phyloP scores from a whole-genome alignment of 2,329 filamentous ascomycete genomes.

The Claviceps sp. region DNA sequence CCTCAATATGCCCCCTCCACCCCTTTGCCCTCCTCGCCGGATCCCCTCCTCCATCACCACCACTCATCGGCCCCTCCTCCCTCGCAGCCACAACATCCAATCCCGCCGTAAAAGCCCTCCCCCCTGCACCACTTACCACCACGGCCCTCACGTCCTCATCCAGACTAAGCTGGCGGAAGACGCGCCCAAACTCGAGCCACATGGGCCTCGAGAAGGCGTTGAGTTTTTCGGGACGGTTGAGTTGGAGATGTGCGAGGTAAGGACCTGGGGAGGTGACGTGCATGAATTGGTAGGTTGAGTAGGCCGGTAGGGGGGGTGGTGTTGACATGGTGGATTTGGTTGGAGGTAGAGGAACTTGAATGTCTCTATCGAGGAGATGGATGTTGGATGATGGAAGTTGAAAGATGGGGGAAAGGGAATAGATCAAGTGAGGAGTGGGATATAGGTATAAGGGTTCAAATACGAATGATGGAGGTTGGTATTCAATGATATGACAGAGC shows the following conservation, averaged over 20 bases:
- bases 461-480: too few relatives aligned
- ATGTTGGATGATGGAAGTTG: neutral
- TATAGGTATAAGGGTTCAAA: too few relatives aligned
- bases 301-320: conserved; percentile 13
- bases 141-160: conserved; percentile 64
- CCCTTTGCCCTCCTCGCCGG: conserved; percentile 47
- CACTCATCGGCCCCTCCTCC: conserved; percentile 22
- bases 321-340: too few relatives aligned
- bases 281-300: conserved; percentile 51
- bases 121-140: conserved; percentile 68
- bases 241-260: conserved; percentile 81
- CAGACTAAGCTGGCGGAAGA: conserved; percentile 60
- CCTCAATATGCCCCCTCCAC: conserved; percentile 55
- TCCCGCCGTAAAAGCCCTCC: conserved; percentile 73
- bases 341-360: too few relatives aligned
- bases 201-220: conserved; percentile 79
- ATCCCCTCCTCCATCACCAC: conserved; percentile 29
- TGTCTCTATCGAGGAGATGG: too few relatives aligned
- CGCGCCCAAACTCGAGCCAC: conserved; percentile 66
- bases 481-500: too few relatives aligned
- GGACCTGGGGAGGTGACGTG: conserved; percentile 57
- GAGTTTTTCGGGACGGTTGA: conserved; percentile 74
- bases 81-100: conserved; percentile 45
- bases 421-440: too few relatives aligned
- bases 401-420: neutral